Evolutionary conservation across 108 stramenopile species (phyloP).

Genomic region (Nitzschia inconspicua): DNA sequence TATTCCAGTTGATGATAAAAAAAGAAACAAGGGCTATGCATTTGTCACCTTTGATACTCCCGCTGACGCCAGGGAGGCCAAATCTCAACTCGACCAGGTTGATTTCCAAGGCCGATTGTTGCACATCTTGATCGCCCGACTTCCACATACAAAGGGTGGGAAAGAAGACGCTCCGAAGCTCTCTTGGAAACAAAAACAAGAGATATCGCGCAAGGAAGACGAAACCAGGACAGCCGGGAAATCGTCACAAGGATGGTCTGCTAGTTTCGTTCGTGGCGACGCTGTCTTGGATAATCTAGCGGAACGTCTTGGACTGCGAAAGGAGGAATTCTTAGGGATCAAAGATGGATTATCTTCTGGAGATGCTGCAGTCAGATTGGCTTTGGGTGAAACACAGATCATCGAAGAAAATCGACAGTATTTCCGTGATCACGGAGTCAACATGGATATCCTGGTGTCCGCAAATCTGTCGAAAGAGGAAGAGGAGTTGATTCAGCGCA

Average conservation of each 20-base stretch:
- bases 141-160: slow-evolving; percentile 24
- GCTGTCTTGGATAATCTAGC: slow-evolving; percentile 94
- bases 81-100: slow-evolving; percentile 53
- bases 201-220: slow-evolving; percentile 79
- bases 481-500: slow-evolving; percentile 38
- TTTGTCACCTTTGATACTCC: slow-evolving; percentile 81
- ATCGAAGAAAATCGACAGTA: slow-evolving; percentile 91
- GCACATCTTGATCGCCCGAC: slow-evolving; percentile 79
- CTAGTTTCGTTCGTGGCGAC: slow-evolving; percentile 93
- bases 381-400: slow-evolving; percentile 94
- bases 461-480: slow-evolving; percentile 19
- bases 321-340: slow-evolving; percentile 89
- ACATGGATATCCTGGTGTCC: slow-evolving; percentile 81
- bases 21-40: slow-evolving; percentile 91
- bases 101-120: slow-evolving; percentile 89
- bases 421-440: slow-evolving; percentile 87
- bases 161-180: slow-evolving; percentile 25
- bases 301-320: slow-evolving; percentile 78
- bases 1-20: slow-evolving; percentile 91
- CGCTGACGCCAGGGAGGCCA: slow-evolving; percentile 56
- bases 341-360: slow-evolving; percentile 85
- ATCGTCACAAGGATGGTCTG: slow-evolving; percentile 83
- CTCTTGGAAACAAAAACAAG: slow-evolving; percentile 89
- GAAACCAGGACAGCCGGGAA: slow-evolving; percentile 43
- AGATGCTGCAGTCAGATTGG: slow-evolving; percentile 91